Percentiles rank a stretch among this genome's conserved stretches.
phyloP scores from a whole-genome alignment of 768 basidiomycete genomes.

The Pleurotus sapidus region DNA sequence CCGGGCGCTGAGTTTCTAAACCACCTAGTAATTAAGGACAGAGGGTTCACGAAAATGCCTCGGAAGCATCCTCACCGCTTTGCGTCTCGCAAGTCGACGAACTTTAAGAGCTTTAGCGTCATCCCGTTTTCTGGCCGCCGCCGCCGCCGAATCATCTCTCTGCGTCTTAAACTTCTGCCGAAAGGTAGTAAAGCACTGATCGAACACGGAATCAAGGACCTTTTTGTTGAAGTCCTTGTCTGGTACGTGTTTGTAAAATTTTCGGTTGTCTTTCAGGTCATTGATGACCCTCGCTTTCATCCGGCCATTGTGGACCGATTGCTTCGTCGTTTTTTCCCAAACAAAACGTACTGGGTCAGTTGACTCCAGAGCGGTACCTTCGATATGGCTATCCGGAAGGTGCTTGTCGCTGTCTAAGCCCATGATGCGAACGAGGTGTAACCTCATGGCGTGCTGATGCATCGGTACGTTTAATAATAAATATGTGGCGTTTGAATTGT shows the following conservation, averaged over 20 bases:
- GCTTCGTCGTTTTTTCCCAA: slow-evolving; percentile 76
- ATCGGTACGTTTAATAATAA: background rate
- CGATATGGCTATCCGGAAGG: slow-evolving; percentile 60
- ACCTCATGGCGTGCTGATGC: slow-evolving; percentile 65
- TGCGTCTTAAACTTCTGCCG: slow-evolving; percentile 67
- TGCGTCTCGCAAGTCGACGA: slow-evolving; percentile 58
- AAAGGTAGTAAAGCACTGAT: slow-evolving; percentile 68
- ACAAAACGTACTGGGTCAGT: slow-evolving; percentile 69
- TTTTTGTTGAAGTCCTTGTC: slow-evolving; percentile 67
- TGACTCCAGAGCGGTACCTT: slow-evolving; percentile 42
- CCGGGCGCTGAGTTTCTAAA: slow-evolving; percentile 68
- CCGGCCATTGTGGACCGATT: slow-evolving; percentile 68
- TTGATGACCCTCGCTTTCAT: slow-evolving; percentile 66
- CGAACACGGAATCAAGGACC: slow-evolving; percentile 58
- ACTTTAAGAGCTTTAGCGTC: slow-evolving; percentile 61
- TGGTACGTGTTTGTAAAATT: slow-evolving; percentile 59
- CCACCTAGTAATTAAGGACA: slow-evolving; percentile 7
- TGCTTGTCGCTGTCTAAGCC: slow-evolving; percentile 49
- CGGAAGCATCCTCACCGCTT: slow-evolving; percentile 44
- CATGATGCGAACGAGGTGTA: slow-evolving; percentile 63
- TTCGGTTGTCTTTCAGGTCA: slow-evolving; percentile 56
- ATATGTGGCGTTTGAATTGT: background rate
- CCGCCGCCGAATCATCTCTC: slow-evolving; percentile 43
- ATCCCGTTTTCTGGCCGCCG: slow-evolving; percentile 48
- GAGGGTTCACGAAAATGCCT: background rate